Conservation (phyloP, 768 basidiomycete genomes). For the Tephrocybe sp. region DNA sequence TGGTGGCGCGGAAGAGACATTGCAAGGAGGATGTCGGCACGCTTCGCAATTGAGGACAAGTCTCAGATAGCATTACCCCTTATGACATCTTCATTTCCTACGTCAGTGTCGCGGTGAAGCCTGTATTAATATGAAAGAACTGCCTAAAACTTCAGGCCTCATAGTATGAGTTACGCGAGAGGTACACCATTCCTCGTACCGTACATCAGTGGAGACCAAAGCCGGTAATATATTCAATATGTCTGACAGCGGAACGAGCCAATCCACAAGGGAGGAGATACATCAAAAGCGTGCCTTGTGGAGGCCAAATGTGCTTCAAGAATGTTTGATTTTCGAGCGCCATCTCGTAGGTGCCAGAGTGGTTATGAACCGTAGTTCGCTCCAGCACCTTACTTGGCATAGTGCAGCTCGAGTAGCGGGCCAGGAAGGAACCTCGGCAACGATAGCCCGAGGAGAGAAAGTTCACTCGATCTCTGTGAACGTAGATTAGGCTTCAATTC, state of each 20-base stretch:
- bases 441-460: neutral
- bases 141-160: no score
- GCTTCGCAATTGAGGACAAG: no score
- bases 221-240: conserved; percentile 15
- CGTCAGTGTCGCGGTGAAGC: no score
- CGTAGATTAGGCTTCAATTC: neutral
- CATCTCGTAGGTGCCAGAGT: conserved; percentile 36
- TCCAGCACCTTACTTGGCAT: conserved; percentile 30
- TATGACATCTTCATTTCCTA: no score
- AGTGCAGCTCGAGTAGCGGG: conserved; percentile 5
- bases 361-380: conserved; percentile 23
- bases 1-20: no score
- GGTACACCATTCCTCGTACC: no score
- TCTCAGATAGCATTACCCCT: no score
- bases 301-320: conserved; percentile 58
- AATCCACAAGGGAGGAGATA: conserved; percentile 26
- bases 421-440: neutral
- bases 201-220: neutral
- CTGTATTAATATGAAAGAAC: no score
- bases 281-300: conserved; percentile 23
- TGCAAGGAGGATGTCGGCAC: no score
- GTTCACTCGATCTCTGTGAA: neutral
- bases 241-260: conserved; percentile 75
- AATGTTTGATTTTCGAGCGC: conserved; percentile 41
- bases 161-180: no score